A percentile compares a stretch with the other conserved stretches of the same genome.
Conservation (phyloP, 2,329 filamentous ascomycete genomes). For the Clarireedia sp. region DNA sequence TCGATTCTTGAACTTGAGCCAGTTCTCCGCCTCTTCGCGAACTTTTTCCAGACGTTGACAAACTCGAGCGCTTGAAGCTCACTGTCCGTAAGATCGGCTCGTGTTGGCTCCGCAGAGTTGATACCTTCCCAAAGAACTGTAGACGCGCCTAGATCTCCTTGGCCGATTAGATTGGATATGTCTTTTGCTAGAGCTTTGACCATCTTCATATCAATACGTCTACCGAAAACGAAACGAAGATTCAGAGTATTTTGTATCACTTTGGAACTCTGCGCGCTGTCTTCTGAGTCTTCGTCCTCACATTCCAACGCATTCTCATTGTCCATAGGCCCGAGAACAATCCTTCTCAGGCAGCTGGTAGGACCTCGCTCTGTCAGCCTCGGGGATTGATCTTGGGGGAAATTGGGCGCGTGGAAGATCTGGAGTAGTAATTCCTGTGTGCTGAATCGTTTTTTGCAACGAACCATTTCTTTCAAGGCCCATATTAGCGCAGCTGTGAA, state of each 20-base stretch:
- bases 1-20: background rate
- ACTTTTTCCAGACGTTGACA: background rate
- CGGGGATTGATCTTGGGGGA: conserved; percentile 10
- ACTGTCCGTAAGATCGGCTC: background rate
- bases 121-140: background rate
- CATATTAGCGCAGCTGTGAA: background rate
- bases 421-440: background rate
- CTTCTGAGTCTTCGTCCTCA: background rate
- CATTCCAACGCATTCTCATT: background rate
- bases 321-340: background rate
- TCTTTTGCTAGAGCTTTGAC: background rate
- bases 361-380: background rate
- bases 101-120: background rate
- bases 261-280: too few species aligned
- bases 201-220: background rate
- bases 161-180: background rate
- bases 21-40: background rate
- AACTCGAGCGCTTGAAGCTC: background rate
- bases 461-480: background rate
- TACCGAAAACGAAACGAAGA: background rate
- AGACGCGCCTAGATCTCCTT: background rate
- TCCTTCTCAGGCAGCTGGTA: background rate
- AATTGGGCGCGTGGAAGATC: conserved; percentile 10
- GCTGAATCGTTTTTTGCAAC: background rate
- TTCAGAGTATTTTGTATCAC: background rate